These are phyloP conservation scores for Arachis hypogaea DNA, from an alignment of 306 rosid genomes.

Conservation along the genomic window DNA sequence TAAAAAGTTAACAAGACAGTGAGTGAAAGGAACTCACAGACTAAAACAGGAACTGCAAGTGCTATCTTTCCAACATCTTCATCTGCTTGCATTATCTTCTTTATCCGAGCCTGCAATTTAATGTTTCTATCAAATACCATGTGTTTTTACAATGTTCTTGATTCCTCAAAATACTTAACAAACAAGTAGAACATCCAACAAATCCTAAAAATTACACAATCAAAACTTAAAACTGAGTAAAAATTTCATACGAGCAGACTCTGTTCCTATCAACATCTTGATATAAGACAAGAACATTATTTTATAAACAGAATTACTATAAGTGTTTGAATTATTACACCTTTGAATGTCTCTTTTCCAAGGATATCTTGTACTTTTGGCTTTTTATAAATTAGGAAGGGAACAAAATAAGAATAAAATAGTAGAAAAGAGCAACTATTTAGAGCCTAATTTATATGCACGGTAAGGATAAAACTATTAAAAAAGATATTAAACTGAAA, in stretches of 20 bases:
- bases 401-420: neutral
- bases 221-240: conserved; percentile 2
- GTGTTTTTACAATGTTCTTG: conserved; percentile 6
- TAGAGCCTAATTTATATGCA: too few species aligned
- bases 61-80: conserved; percentile 99
- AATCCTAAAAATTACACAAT: conserved; percentile 6
- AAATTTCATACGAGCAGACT: neutral
- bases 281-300: conserved; percentile 1
- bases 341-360: neutral
- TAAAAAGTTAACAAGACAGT: conserved; percentile 28
- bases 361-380: neutral
- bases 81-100: conserved; percentile 99
- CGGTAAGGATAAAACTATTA: too few species aligned
- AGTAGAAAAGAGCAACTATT: too few species aligned
- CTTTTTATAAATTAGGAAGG: neutral
- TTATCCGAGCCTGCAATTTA: conserved; percentile 85
- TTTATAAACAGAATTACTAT: too few species aligned
- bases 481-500: too few species aligned
- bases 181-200: conserved; percentile 5
- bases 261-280: neutral
- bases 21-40: conserved; percentile 68
- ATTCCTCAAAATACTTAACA: conserved; percentile 11
- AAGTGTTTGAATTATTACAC: neutral
- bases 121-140: conserved; percentile 26
- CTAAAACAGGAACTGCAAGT: conserved; percentile 95